phyloP scores from a whole-genome alignment of 495 filamentous ascomycete species.

The Extremus antarcticus region DNA sequence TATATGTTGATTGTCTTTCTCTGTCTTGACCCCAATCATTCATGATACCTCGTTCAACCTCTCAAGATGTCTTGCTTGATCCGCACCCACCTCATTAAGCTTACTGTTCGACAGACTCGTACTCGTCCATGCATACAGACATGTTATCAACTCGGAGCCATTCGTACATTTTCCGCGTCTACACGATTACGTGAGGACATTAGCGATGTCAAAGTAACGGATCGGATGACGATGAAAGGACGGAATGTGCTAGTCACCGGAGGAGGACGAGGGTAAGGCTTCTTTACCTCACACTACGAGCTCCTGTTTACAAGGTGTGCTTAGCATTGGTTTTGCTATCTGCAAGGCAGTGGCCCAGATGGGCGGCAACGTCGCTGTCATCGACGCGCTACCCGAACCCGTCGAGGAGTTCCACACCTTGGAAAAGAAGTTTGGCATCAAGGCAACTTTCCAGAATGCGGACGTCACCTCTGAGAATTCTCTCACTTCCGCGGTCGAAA shows the following conservation, averaged over 20 bases:
- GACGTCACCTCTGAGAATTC: constrained; percentile 8
- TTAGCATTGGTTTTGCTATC: constrained; percentile 16
- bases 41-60: too few species aligned
- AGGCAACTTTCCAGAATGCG: constrained; percentile 1
- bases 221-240: constrained; percentile 1
- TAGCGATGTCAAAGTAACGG: constrained; percentile 3
- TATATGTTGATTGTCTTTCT: too few species aligned
- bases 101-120: background rate
- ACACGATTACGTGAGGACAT: background rate
- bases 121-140: background rate
- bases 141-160: background rate
- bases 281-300: background rate
- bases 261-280: constrained; percentile 4
- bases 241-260: constrained; percentile 11
- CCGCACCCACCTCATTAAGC: too few species aligned
- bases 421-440: constrained; percentile 4
- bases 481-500: background rate
- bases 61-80: too few species aligned
- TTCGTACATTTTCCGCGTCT: background rate
- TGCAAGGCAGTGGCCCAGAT: constrained; percentile 12
- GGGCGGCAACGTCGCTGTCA: constrained; percentile 14
- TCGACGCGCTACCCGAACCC: constrained; percentile 12
- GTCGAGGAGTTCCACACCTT: constrained; percentile 9
- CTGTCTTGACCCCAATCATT: too few species aligned
- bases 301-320: background rate